These are phyloP conservation scores for Carex kokanica DNA, from an alignment of 176 grass and related monocot genomes.

Conservation along the genomic window DNA sequence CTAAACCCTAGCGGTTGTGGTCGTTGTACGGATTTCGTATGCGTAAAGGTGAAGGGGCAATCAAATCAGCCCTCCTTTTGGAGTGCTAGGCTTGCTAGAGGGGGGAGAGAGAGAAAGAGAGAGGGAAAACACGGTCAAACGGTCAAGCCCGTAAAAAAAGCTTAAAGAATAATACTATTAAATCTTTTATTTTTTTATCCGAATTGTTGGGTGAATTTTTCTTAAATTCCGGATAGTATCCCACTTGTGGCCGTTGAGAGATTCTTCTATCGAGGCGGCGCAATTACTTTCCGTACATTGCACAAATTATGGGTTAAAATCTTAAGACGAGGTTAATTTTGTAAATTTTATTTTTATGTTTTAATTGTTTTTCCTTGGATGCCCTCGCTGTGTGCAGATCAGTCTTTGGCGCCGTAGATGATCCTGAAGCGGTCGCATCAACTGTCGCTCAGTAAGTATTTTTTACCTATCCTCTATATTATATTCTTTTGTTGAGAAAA, in stretches of 20 bases:
- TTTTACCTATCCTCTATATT: neutral
- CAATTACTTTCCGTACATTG: conserved; percentile 14
- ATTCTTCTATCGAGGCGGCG: conserved; percentile 26
- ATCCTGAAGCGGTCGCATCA: conserved; percentile 32
- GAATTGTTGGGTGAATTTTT: neutral
- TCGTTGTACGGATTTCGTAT: neutral
- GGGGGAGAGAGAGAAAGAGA: neutral
- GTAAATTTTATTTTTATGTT: conserved; percentile 2
- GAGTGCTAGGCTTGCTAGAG: neutral
- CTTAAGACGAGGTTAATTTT: neutral
- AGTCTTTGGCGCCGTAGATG: conserved; percentile 29
- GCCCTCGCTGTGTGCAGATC: neutral
- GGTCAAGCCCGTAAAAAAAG: conserved; percentile 21
- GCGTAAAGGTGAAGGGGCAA: conserved; percentile 16
- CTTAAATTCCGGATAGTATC: conserved; percentile 21
- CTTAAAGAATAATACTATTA: neutral
- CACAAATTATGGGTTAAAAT: neutral
- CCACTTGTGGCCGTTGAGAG: conserved; percentile 25
- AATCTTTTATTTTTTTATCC: neutral
- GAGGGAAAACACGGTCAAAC: conserved; percentile 12
- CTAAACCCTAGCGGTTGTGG: neutral
- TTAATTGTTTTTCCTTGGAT: conserved; percentile 23
- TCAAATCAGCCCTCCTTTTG: neutral
- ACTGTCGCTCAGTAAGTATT: conserved; percentile 30
- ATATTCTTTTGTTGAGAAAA: neutral